phyloP scores from a whole-genome alignment of 441 rosid species.

The Geranium incanum region DNA sequence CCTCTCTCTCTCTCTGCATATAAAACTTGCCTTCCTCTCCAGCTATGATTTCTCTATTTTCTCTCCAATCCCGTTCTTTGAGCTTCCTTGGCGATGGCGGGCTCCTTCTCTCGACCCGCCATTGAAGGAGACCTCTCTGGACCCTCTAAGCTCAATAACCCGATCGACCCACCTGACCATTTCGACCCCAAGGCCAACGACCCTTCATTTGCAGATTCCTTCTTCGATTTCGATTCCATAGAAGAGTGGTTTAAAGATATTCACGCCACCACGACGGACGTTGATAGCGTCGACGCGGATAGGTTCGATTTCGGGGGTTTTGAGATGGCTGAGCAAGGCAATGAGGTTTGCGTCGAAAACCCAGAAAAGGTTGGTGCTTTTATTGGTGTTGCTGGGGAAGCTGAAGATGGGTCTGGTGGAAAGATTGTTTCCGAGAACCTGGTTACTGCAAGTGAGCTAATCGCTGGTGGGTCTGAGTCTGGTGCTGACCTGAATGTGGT shows the following conservation, averaged over 20 bases:
- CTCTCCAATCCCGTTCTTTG: background rate
- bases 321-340: slow-evolving; percentile 26
- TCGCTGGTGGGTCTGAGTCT: slow-evolving; percentile 25
- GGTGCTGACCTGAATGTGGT: slow-evolving; percentile 29
- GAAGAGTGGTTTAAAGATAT: slow-evolving; percentile 42
- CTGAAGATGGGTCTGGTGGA: slow-evolving; percentile 19
- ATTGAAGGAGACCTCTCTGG: slow-evolving; percentile 28
- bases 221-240: slow-evolving; percentile 56
- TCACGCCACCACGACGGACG: slow-evolving; percentile 15
- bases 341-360: slow-evolving; percentile 22
- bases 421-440: slow-evolving; percentile 3
- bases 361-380: background rate
- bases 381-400: slow-evolving; percentile 7
- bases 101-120: slow-evolving; percentile 32
- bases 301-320: slow-evolving; percentile 21
- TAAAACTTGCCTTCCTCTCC: background rate
- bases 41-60: background rate
- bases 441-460: slow-evolving; percentile 13
- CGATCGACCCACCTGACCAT: slow-evolving; percentile 27
- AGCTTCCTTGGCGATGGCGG: slow-evolving; percentile 44
- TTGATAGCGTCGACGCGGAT: slow-evolving; percentile 18
- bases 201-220: slow-evolving; percentile 39
- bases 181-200: slow-evolving; percentile 27
- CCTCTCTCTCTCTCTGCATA: background rate
- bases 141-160: slow-evolving; percentile 28